These are phyloP conservation scores for Gautieria morchelliformis DNA, from an alignment of 768 basidiomycete species.

Conservation along the genomic window DNA sequence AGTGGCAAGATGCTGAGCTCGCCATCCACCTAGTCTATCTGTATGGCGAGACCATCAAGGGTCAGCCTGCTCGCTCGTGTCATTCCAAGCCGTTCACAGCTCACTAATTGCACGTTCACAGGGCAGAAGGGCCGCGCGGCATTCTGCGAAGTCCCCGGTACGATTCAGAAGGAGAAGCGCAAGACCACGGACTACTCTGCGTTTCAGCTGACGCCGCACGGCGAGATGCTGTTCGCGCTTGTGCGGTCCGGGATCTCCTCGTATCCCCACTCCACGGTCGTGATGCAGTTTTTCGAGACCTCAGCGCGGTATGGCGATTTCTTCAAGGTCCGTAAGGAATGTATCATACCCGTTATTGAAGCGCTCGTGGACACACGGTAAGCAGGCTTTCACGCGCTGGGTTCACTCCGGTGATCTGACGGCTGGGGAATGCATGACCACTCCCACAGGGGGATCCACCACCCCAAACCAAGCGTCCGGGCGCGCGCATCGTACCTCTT, in stretches of 20 bases:
- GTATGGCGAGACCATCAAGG: constrained; percentile 88
- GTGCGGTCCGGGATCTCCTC: constrained; percentile 73
- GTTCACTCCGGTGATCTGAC: too few relatives aligned
- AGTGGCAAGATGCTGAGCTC: constrained; percentile 92
- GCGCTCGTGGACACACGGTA: constrained; percentile 81
- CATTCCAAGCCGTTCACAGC: background rate
- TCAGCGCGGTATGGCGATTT: constrained; percentile 90
- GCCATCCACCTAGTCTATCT: constrained; percentile 90
- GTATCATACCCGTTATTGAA: constrained; percentile 77
- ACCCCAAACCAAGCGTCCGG: constrained; percentile 54
- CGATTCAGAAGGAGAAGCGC: constrained; percentile 56
- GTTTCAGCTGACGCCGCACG: constrained; percentile 81
- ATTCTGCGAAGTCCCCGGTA: constrained; percentile 72
- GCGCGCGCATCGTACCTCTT: constrained; percentile 87
- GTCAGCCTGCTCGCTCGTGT: constrained; percentile 32
- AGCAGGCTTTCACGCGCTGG: constrained; percentile 16
- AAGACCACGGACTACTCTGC: constrained; percentile 63
- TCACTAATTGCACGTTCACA: constrained; percentile 18
- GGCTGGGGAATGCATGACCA: background rate
- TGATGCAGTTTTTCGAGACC: constrained; percentile 89
- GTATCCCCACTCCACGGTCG: constrained; percentile 77
- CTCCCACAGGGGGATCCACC: constrained; percentile 71
- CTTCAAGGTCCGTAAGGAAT: constrained; percentile 88
- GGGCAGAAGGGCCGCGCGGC: constrained; percentile 75
- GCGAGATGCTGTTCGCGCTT: constrained; percentile 79